Base-by-base conservation (phyloP, 2,329 filamentous ascomycete species). In the Diaporthe longicolla region DNA sequence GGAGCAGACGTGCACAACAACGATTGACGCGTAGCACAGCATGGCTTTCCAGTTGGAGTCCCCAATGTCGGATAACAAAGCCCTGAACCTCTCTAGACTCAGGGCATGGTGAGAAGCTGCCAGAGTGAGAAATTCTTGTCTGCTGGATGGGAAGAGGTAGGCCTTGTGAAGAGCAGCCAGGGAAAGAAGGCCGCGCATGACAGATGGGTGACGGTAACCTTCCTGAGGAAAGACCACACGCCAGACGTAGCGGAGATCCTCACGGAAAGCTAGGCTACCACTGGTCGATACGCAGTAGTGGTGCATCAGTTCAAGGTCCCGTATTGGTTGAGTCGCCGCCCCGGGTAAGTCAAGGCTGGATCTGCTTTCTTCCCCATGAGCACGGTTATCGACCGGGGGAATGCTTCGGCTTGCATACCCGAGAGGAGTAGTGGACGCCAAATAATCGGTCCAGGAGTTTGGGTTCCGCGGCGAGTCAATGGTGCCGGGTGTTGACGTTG, bases 141-240 rank as follows among this genome's bases (percentile, higher is more conserved):
- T 61, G 2, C 24, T 43, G 3, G 58, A 26, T 15, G 58, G 58
- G 37, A 61, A 43, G 7, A 61, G 37, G 52, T 70, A 58, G 4
- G 68, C 50, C 13, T 40, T 58, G 68, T 70, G 68, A 13, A 70
- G 68, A 32, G 68, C 68, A 4, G 68, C 50, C n/a, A 70, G 3
- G 0, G 68, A 54, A 45, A 70, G 68, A n/a, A 70, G 32, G 68
- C 68, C 52, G 32, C 59, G 68, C 52, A 45, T 70, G 32, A 70
- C 48, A 19, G 40, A 70, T 10, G 26, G 37, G 37, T 70, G 68
- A 17, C 40, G 68, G 17, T 55, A 70, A 8, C 48, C 68, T 21
- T 55, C 37, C 26, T 55, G 37, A 8, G 68, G 68, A 15, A 70
- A 52, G 15, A 70, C 52, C 13, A 45, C 40, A 8, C 37, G 45